A percentile compares a stretch with the other conserved stretches of the same genome.
Evolutionary conservation across 768 basidiomycete genomes (phyloP).

Genomic region (Podaxis sp.): DNA sequence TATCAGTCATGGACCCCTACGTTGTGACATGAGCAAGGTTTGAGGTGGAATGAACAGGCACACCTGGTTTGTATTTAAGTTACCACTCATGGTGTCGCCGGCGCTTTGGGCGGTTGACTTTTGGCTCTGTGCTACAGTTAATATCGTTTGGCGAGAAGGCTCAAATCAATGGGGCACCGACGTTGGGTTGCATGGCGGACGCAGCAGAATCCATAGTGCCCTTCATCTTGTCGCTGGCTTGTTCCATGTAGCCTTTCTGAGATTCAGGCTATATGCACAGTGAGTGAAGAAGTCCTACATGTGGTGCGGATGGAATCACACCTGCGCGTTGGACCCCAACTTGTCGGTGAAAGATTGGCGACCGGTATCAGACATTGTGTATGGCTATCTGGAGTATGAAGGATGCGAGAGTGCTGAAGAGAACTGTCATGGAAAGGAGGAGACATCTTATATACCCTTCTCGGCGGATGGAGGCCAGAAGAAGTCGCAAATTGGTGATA

Average conservation of each 20-base stretch:
- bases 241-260: constrained; percentile 54
- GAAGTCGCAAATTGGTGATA: neutral
- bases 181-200: constrained; percentile 50
- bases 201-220: constrained; percentile 45
- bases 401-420: neutral
- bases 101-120: constrained; percentile 50
- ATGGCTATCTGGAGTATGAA: neutral
- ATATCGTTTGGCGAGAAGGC: neutral
- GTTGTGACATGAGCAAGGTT: neutral
- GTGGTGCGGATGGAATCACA: constrained; percentile 17
- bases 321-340: constrained; percentile 48
- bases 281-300: neutral
- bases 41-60: constrained; percentile 10
- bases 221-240: constrained; percentile 46
- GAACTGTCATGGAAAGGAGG: neutral
- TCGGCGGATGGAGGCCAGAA: neutral
- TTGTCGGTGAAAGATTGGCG: constrained; percentile 64
- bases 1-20: constrained; percentile 42
- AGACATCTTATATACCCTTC: neutral
- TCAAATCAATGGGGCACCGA: constrained; percentile 18
- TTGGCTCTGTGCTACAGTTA: constrained; percentile 33
- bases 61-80: constrained; percentile 46
- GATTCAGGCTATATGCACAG: constrained; percentile 46
- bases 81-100: constrained; percentile 46
- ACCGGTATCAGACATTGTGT: constrained; percentile 51